phyloP scores from a whole-genome alignment of 148 eudicot species.

The Rhododendron simsii region DNA sequence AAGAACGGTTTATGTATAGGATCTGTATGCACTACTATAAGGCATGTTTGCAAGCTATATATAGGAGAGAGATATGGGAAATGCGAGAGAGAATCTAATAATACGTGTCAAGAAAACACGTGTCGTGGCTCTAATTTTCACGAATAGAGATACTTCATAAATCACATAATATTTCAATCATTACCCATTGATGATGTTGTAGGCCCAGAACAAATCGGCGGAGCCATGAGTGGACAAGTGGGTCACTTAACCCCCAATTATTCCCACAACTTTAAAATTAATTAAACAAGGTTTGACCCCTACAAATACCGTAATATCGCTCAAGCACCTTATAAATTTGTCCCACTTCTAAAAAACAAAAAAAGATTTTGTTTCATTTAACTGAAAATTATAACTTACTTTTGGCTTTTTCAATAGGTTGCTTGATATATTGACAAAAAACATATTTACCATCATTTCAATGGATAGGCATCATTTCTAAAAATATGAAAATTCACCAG shows the following conservation, averaged over 20 bases:
- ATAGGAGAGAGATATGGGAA: not conserved
- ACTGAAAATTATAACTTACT: no score
- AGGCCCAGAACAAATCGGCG: not conserved
- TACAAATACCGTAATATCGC: no score
- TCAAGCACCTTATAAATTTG: no score
- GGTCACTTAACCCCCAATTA: not conserved
- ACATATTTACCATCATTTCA: no score
- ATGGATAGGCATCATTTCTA: no score
- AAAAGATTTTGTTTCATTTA: no score
- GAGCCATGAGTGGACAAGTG: not conserved
- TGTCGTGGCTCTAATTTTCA: not conserved
- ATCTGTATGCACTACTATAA: not conserved
- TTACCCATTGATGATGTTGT: not conserved
- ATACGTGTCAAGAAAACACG: not conserved
- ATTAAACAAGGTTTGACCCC: no score
- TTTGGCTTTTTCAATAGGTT: not conserved
- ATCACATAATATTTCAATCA: not conserved
- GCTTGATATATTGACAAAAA: no score
- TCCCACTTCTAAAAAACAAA: no score
- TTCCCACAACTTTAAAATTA: not conserved
- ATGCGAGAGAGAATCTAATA: not conserved
- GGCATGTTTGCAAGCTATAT: not conserved
- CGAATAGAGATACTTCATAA: not conserved
- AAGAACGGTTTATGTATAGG: not conserved
- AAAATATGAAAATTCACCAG: no score